These are phyloP conservation scores for Cyberlindnera sargentensis DNA, from an alignment of 805 yeast genomes.

Conservation along the genomic window DNA sequence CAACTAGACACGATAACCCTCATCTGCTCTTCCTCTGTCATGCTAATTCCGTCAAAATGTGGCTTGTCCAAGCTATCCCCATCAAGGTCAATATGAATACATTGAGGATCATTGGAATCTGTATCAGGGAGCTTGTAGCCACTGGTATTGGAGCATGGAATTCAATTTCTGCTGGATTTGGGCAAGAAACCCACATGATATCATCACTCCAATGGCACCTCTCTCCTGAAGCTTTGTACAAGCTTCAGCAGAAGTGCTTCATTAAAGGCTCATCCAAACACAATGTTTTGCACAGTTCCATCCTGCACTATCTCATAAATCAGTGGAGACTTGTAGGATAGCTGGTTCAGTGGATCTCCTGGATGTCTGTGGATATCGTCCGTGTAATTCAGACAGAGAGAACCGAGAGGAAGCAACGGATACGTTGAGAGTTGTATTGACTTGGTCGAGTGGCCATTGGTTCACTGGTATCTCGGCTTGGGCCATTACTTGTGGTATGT, in stretches of 20 bases:
- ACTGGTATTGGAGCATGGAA: constrained; percentile 24
- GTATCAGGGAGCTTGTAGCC: constrained; percentile 27
- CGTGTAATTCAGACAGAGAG: constrained; percentile 24
- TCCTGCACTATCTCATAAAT: constrained; percentile 19
- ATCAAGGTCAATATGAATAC: constrained; percentile 29
- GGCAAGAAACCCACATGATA: constrained; percentile 31
- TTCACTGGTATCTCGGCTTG: no score
- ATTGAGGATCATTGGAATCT: constrained; percentile 23
- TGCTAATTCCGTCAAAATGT: constrained; percentile 27
- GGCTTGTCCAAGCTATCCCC: constrained; percentile 17
- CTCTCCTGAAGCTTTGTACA: constrained; percentile 20
- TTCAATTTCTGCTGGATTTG: constrained; percentile 24
- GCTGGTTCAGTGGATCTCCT: constrained; percentile 24
- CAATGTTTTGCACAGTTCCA: constrained; percentile 25
- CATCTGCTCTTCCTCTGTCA: constrained; percentile 18
- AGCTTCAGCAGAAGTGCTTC: constrained; percentile 24
- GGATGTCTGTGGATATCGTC: constrained; percentile 29
- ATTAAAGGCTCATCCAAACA: constrained; percentile 16
- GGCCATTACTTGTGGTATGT: no score
- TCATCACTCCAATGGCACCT: constrained; percentile 29
- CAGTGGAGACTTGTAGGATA: constrained; percentile 23
- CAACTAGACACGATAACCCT: constrained; percentile 20
- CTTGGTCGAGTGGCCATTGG: no score
- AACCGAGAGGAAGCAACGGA: constrained; percentile 18
- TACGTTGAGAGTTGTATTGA: no score